These are phyloP conservation scores for Eremothecium coryli DNA, from an alignment of 1,139 yeast genomes.

Conservation along the genomic window DNA sequence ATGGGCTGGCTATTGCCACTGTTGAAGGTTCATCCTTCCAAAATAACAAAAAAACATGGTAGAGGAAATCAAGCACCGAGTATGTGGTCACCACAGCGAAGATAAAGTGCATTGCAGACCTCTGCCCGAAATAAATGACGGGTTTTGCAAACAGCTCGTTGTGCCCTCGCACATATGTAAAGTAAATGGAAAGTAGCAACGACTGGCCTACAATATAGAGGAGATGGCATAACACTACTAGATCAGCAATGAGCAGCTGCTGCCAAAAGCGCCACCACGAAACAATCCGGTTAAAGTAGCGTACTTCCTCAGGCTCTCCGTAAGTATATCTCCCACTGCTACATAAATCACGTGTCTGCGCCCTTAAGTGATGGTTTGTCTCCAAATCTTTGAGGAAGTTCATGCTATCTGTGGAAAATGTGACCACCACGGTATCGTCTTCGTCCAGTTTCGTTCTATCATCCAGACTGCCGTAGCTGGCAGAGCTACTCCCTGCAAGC, in stretches of 20 bases:
- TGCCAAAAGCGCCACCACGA: constrained; percentile 3
- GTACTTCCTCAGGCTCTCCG: background rate
- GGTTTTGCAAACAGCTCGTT: constrained; percentile 22
- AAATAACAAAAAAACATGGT: constrained; percentile 17
- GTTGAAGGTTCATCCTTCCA: constrained; percentile 17
- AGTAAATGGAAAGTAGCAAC: constrained; percentile 27
- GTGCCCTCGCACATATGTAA: constrained; percentile 29
- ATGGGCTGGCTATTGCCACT: background rate
- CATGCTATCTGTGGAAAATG: constrained; percentile 11
- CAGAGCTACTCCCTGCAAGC: too few relatives aligned
- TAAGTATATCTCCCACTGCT: background rate
- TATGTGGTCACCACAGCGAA: constrained; percentile 22
- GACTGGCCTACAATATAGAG: constrained; percentile 24
- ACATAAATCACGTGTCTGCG: background rate
- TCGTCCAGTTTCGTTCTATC: background rate
- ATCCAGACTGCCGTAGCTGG: constrained; percentile 1
- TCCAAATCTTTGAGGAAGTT: constrained; percentile 10
- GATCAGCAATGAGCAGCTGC: constrained; percentile 7
- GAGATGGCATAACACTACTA: constrained; percentile 19
- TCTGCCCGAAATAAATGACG: constrained; percentile 28
- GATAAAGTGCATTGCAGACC: constrained; percentile 17
- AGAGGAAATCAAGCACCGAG: constrained; percentile 15
- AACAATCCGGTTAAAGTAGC: constrained; percentile 3
- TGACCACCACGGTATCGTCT: constrained; percentile 10
- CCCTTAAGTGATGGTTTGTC: constrained; percentile 2